phyloP scores from a whole-genome alignment of 345 rosid species.

The Citrus cavaleriei region DNA sequence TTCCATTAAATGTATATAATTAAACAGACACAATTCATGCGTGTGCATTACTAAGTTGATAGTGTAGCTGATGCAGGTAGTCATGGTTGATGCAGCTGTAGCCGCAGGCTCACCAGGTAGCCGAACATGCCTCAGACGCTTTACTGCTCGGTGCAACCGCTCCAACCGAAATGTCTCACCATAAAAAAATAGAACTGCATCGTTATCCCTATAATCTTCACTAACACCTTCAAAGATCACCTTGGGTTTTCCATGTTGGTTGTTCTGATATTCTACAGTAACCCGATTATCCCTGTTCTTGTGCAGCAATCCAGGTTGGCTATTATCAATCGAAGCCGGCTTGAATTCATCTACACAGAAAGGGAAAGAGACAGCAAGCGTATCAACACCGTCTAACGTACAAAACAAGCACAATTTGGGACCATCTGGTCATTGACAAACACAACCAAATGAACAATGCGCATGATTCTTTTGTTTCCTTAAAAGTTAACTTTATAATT shows the following conservation, averaged over 20 bases:
- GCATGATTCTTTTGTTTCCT: not conserved
- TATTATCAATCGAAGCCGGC: slow-evolving; percentile 77
- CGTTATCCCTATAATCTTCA: slow-evolving; percentile 70
- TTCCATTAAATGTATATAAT: not conserved
- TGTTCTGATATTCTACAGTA: slow-evolving; percentile 70
- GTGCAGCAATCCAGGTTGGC: slow-evolving; percentile 51
- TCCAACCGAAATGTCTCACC: slow-evolving; percentile 64
- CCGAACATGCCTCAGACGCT: slow-evolving; percentile 55
- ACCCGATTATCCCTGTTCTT: slow-evolving; percentile 67
- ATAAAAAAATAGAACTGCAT: slow-evolving; percentile 67
- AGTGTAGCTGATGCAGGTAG: slow-evolving; percentile 10
- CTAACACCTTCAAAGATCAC: slow-evolving; percentile 65
- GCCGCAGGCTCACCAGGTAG: slow-evolving; percentile 49
- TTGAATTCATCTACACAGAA: slow-evolving; percentile 65
- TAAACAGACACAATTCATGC: not conserved
- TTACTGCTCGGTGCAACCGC: slow-evolving; percentile 64
- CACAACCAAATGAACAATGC: not conserved
- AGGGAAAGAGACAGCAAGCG: not conserved
- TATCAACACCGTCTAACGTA: not conserved
- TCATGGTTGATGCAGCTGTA: slow-evolving; percentile 17
- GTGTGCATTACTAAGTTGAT: not conserved
- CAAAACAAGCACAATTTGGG: not conserved
- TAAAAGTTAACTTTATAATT: not conserved
- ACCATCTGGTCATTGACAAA: not conserved
- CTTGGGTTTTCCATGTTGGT: slow-evolving; percentile 63